Percentiles rank a stretch among this genome's conserved stretches.
phyloP scores from a whole-genome alignment of 208 protist species.

The Naegleria fowleri region DNA sequence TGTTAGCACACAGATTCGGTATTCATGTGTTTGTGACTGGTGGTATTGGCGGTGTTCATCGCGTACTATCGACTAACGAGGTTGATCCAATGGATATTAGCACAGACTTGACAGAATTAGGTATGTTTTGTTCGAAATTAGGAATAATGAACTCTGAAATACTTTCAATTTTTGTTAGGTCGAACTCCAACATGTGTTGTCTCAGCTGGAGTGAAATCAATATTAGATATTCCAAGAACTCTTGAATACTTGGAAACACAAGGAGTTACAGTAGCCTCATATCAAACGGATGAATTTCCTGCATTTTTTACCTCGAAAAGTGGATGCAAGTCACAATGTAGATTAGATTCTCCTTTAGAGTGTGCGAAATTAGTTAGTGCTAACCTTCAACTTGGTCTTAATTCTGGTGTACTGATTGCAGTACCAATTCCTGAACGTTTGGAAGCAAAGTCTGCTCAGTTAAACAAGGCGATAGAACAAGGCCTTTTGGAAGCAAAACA shows the following conservation, averaged over 20 bases:
- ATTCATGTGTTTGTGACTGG: conserved; percentile 76
- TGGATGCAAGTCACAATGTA: conserved; percentile 15
- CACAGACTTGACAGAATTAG: conserved; percentile 77
- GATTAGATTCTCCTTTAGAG: conserved; percentile 22
- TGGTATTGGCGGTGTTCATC: conserved; percentile 78
- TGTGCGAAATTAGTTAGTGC: conserved; percentile 23
- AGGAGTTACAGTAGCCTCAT: conserved; percentile 56
- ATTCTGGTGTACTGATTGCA: conserved; percentile 52
- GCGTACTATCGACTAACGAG: conserved; percentile 37
- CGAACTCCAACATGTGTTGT: conserved; percentile 63
- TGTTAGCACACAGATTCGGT: conserved; percentile 51
- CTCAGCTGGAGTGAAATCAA: conserved; percentile 74
- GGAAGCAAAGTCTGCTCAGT: conserved; percentile 37
- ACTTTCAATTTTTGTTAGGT: no score
- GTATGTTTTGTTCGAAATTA: no score
- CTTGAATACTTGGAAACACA: conserved; percentile 70
- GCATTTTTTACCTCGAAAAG: conserved; percentile 63
- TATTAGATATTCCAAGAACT: conserved; percentile 76
- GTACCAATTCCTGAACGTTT: conserved; percentile 51
- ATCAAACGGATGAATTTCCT: conserved; percentile 57
- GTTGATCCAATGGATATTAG: conserved; percentile 61
- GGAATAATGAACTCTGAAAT: conserved; percentile 39
- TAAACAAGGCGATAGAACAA: conserved; percentile 43
- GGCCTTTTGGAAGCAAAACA: conserved; percentile 49
- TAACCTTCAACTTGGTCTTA: conserved; percentile 36